A percentile compares a stretch with the other conserved stretches of the same genome.
Conservation (phyloP, 2,329 filamentous ascomycete genomes). For the Chrysosporium keratinophilum region DNA sequence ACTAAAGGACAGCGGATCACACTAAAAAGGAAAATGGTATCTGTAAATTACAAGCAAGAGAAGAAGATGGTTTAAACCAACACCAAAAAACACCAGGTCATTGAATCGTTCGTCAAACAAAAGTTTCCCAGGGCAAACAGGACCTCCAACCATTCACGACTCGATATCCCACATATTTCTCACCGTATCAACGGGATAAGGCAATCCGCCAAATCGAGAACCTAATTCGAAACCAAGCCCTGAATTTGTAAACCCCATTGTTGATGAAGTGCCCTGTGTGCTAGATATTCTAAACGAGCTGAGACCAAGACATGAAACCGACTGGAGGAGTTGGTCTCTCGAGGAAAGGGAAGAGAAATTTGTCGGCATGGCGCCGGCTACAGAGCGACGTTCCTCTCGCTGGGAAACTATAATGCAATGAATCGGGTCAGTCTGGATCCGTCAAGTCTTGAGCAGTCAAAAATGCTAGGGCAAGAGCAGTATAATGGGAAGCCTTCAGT, state of each 20-base stretch:
- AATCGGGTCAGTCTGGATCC: neutral
- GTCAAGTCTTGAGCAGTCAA: neutral
- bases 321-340: constrained; percentile 28
- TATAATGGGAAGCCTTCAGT: no score
- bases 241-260: constrained; percentile 14
- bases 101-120: neutral
- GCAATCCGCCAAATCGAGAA: neutral
- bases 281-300: constrained; percentile 26
- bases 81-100: neutral
- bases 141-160: neutral
- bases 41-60: no score
- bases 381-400: constrained; percentile 16
- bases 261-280: constrained; percentile 27
- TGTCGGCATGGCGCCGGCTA: constrained; percentile 24
- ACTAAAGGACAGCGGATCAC: no score
- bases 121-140: neutral
- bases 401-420: neutral
- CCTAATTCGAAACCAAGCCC: neutral
- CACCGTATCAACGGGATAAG: neutral
- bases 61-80: no score
- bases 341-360: constrained; percentile 23
- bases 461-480: neutral
- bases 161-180: constrained; percentile 5
- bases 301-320: constrained; percentile 21
- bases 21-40: no score